phyloP scores from a whole-genome alignment of 768 basidiomycete genomes.

The Psilocybe cyanescens region DNA sequence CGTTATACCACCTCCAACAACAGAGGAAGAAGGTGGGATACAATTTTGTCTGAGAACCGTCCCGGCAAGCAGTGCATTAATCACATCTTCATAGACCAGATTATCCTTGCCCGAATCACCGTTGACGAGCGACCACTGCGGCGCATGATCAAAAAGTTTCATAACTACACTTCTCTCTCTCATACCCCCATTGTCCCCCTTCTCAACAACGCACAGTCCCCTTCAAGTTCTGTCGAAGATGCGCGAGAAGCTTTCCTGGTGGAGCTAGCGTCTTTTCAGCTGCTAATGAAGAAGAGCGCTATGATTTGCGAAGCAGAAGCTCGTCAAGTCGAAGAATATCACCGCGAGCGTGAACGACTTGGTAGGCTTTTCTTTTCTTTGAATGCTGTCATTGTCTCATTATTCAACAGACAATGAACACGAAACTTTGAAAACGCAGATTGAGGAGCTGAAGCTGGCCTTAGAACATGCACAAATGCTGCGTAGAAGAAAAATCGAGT shows the following conservation, averaged over 20 bases:
- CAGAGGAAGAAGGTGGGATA: conserved; percentile 65
- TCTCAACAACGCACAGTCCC: conserved; percentile 26
- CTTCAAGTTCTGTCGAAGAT: conserved; percentile 53
- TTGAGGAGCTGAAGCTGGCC: conserved; percentile 75
- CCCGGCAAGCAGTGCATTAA: conserved; percentile 27
- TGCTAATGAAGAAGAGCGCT: conserved; percentile 74
- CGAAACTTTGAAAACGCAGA: conserved; percentile 65
- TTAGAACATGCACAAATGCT: conserved; percentile 81
- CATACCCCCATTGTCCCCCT: conserved; percentile 47
- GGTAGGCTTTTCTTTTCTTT: conserved; percentile 47
- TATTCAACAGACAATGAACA: conserved; percentile 68
- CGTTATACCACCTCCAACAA: conserved; percentile 48
- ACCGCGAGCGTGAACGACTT: conserved; percentile 70
- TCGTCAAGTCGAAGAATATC: conserved; percentile 84
- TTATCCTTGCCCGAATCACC: conserved; percentile 80
- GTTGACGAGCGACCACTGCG: conserved; percentile 82
- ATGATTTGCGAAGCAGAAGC: conserved; percentile 89
- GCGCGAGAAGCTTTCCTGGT: conserved; percentile 79
- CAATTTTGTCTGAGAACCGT: conserved; percentile 1
- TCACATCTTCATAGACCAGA: conserved; percentile 57
- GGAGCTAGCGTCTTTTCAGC: conserved; percentile 77
- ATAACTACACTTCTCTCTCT: conserved; percentile 66
- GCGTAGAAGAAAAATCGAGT: conserved; percentile 82
- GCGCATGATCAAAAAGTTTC: conserved; percentile 82
- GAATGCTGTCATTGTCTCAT: neutral